A percentile compares a stretch with the other conserved stretches of the same genome.
Evolutionary conservation across 805 yeast genomes (phyloP).

Genomic region (Ogataea minuta): DNA sequence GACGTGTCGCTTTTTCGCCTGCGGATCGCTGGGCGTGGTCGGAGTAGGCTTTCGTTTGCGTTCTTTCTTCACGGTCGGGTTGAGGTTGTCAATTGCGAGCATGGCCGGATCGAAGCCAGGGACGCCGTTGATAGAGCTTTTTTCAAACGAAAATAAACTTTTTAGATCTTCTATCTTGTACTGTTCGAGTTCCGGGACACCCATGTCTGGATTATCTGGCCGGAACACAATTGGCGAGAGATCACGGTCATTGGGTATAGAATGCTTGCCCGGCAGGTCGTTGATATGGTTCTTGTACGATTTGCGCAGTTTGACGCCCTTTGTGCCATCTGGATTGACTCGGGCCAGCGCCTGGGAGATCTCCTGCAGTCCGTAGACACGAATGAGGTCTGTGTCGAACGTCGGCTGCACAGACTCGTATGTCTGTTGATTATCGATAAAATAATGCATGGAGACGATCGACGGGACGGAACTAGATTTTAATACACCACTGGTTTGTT

Average conservation of each 20-base stretch:
- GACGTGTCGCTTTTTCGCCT: conserved; percentile 33
- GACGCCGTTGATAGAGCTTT: conserved; percentile 64
- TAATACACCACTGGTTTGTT: neutral
- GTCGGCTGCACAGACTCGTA: conserved; percentile 56
- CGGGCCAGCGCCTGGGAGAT: conserved; percentile 83
- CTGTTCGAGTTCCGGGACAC: conserved; percentile 40
- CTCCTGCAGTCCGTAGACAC: conserved; percentile 62
- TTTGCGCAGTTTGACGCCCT: conserved; percentile 89
- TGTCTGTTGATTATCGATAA: conserved; percentile 29
- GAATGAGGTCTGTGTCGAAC: conserved; percentile 69
- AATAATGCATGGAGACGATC: conserved; percentile 23
- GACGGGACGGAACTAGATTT: conserved; percentile 4
- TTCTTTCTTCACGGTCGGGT: conserved; percentile 21
- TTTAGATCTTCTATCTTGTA: conserved; percentile 50
- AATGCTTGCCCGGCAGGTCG: conserved; percentile 80
- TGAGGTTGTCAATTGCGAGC: conserved; percentile 55
- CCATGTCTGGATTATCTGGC: conserved; percentile 40
- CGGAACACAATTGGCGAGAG: conserved; percentile 39
- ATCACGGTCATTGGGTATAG: conserved; percentile 50
- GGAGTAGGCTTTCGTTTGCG: conserved; percentile 30
- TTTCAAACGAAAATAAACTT: conserved; percentile 56
- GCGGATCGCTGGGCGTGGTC: conserved; percentile 24
- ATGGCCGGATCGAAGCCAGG: conserved; percentile 73
- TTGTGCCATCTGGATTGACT: conserved; percentile 81
- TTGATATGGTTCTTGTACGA: conserved; percentile 91